Percentiles rank a stretch among this genome's conserved stretches.
Evolutionary conservation across 805 yeast species (phyloP).

Genomic region (Saturnispora zaruensis): DNA sequence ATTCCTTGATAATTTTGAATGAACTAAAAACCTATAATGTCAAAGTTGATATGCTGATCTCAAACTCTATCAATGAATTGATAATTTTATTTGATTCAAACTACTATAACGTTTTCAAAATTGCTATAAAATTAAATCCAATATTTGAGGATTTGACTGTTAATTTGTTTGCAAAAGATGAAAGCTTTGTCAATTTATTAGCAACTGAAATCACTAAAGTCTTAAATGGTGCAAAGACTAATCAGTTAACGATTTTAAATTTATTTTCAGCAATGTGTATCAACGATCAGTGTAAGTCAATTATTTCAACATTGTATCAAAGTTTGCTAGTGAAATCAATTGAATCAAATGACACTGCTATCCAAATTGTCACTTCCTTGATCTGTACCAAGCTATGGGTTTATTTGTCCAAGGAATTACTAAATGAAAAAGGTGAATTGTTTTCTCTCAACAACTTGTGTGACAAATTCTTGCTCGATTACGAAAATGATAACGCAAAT

Average conservation of each 20-base stretch:
- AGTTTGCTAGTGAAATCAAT: constrained; percentile 33
- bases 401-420: constrained; percentile 30
- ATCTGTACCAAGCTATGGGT: constrained; percentile 46
- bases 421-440: constrained; percentile 23
- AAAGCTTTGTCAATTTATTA: constrained; percentile 16
- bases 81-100: constrained; percentile 13
- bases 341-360: neutral
- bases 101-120: constrained; percentile 12
- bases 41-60: constrained; percentile 17
- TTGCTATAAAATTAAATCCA: constrained; percentile 19
- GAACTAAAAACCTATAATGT: constrained; percentile 1
- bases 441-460: constrained; percentile 29
- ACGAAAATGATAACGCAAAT: constrained; percentile 14
- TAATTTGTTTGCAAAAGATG: constrained; percentile 16
- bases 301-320: constrained; percentile 38
- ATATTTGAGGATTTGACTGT: constrained; percentile 14
- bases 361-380: constrained; percentile 20
- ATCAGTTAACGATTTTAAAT: constrained; percentile 20
- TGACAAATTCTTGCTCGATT: constrained; percentile 26
- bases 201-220: constrained; percentile 18
- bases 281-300: constrained; percentile 40
- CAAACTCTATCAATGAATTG: constrained; percentile 17
- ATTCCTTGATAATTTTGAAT: constrained; percentile 8
- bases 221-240: constrained; percentile 1
- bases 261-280: constrained; percentile 42